These are phyloP conservation scores for Camptophora hylomeconis DNA, from an alignment of 2,329 filamentous ascomycete species.

Conservation along the genomic window DNA sequence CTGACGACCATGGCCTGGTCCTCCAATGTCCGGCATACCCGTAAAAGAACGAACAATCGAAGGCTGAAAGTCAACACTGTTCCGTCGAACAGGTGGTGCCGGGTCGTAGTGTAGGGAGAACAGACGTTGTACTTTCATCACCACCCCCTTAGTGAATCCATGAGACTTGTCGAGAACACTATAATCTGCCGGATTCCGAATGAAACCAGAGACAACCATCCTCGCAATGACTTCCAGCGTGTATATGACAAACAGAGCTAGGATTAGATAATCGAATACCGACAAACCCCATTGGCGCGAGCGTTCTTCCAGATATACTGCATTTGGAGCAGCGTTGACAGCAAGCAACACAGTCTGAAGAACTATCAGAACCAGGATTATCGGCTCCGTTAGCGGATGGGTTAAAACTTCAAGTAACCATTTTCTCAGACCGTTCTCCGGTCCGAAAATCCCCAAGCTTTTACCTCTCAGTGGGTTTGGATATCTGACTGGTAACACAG, in stretches of 20 bases:
- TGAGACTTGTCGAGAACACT: conserved; percentile 73
- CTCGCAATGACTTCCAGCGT: conserved; percentile 73
- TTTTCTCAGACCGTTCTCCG: conserved; percentile 61
- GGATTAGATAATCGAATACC: conserved; percentile 63
- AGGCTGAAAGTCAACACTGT: conserved; percentile 34
- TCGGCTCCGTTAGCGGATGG: conserved; percentile 72
- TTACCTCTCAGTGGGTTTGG: conserved; percentile 74
- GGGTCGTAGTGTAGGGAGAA: conserved; percentile 60
- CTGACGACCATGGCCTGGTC: conserved; percentile 53
- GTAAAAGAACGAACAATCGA: conserved; percentile 69
- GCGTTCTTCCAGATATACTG: conserved; percentile 52
- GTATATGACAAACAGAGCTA: conserved; percentile 77
- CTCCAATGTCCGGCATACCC: conserved; percentile 43
- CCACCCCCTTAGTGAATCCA: conserved; percentile 59
- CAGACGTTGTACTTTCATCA: conserved; percentile 62
- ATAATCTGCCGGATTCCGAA: conserved; percentile 83
- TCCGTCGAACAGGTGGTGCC: conserved; percentile 16
- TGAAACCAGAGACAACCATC: conserved; percentile 82
- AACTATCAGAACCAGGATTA: conserved; percentile 76
- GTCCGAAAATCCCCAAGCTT: conserved; percentile 70
- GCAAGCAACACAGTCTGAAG: conserved; percentile 79
- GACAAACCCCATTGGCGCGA: conserved; percentile 51
- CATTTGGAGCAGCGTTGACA: conserved; percentile 57
- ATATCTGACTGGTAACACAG: conserved; percentile 8
- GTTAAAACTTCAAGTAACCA: conserved; percentile 73